phyloP scores from a whole-genome alignment of 2,329 filamentous ascomycete species.

The Cylindrodendrum hubeiense region DNA sequence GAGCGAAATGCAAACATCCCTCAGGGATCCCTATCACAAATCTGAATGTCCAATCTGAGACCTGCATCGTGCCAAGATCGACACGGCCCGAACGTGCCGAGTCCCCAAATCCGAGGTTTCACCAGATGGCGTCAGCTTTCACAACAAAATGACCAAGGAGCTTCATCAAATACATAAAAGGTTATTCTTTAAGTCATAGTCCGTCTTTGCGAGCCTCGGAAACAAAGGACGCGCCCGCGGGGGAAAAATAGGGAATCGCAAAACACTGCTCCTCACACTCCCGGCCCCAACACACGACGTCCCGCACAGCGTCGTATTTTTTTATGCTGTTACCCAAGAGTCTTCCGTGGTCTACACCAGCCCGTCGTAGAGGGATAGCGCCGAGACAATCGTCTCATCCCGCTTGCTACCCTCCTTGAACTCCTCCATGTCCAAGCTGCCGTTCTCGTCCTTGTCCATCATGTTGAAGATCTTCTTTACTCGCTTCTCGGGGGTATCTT shows the following conservation, averaged over 20 bases:
- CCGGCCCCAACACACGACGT: slow-evolving; percentile 36
- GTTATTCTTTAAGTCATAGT: slow-evolving; percentile 42
- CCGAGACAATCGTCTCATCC: slow-evolving; percentile 98
- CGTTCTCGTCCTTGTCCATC: slow-evolving; percentile 99
- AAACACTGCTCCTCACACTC: slow-evolving; percentile 44
- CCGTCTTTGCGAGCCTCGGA: slow-evolving; percentile 34
- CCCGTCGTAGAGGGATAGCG: slow-evolving; percentile 94
- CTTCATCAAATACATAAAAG: slow-evolving; percentile 30
- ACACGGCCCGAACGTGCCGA: not conserved
- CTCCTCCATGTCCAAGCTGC: slow-evolving; percentile 94
- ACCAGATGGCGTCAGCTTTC: not conserved
- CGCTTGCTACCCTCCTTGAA: slow-evolving; percentile 99
- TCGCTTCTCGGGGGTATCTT: slow-evolving; percentile 98
- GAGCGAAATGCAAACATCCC: not conserved
- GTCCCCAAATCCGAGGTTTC: too few species aligned
- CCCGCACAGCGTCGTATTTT: slow-evolving; percentile 21
- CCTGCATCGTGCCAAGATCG: not conserved
- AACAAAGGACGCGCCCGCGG: slow-evolving; percentile 33
- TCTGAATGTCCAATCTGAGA: not conserved
- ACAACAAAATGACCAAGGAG: not conserved
- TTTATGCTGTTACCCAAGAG: slow-evolving; percentile 33
- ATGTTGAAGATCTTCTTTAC: slow-evolving; percentile 98
- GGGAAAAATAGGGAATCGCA: slow-evolving; percentile 38
- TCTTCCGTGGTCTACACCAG: slow-evolving; percentile 72
- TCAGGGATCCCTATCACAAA: not conserved